These are phyloP conservation scores for Rhizopus delemar DNA, from an alignment of 371 early-diverging fungal species.

Conservation along the genomic window DNA sequence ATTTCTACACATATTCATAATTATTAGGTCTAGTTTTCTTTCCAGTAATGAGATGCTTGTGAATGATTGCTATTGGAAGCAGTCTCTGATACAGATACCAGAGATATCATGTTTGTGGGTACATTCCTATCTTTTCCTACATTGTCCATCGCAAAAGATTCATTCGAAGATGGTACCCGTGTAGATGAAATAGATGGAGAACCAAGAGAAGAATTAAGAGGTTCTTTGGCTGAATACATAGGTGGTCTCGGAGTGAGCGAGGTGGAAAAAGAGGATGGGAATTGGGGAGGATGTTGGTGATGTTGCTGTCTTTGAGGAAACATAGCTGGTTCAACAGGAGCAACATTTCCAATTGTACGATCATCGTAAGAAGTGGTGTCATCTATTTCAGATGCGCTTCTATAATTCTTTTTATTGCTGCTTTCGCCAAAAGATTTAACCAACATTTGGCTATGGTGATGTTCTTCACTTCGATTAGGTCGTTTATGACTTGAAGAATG, in stretches of 20 bases:
- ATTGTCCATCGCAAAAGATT: constrained; percentile 1
- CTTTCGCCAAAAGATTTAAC: constrained; percentile 10
- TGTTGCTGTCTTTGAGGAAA: not conserved
- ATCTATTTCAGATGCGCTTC: not conserved
- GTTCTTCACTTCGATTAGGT: constrained; percentile 14
- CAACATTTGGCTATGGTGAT: constrained; percentile 8
- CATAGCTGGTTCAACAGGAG: constrained; percentile 2
- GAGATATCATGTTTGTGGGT: not conserved
- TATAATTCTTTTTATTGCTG: not conserved
- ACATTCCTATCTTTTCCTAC: not conserved
- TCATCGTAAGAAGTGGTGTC: not conserved
- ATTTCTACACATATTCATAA: too few relatives aligned
- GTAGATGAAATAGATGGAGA: not conserved
- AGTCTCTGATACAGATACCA: not conserved
- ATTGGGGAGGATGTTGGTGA: not conserved
- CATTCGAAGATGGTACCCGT: not conserved
- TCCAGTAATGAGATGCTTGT: not conserved
- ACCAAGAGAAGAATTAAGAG: not conserved
- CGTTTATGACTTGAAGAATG: constrained; percentile 3
- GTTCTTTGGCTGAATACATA: not conserved
- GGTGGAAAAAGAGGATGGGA: not conserved
- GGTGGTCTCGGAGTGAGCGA: not conserved
- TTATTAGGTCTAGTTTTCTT: too few relatives aligned
- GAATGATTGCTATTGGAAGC: not conserved
- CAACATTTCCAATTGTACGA: not conserved